Percentiles rank a stretch among this genome's conserved stretches.
phyloP scores from a whole-genome alignment of 2,329 filamentous ascomycete genomes.

The Colletotrichum endophyticum region DNA sequence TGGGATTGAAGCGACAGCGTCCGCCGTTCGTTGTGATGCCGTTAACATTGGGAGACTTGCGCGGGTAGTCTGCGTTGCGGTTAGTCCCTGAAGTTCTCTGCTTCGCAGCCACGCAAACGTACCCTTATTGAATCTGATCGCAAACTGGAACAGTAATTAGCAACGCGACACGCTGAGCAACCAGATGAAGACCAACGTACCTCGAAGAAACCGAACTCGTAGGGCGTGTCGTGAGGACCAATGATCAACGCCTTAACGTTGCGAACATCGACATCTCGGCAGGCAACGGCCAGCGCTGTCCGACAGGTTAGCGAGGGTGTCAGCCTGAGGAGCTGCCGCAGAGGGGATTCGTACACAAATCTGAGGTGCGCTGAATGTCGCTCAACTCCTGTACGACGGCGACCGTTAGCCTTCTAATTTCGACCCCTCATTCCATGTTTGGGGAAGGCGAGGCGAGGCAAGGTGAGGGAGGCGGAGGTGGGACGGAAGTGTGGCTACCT shows the following conservation, averaged over 20 bases:
- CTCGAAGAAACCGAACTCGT: constrained; percentile 98
- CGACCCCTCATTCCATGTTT: background rate
- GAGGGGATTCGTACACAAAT: constrained; percentile 70
- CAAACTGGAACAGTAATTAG: constrained; percentile 61
- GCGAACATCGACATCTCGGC: constrained; percentile 85
- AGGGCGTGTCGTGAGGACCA: constrained; percentile 91
- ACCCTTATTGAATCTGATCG: constrained; percentile 79
- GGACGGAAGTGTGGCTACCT: constrained; percentile 55
- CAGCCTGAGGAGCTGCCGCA: background rate
- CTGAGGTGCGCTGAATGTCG: constrained; percentile 81
- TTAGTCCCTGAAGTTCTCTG: background rate
- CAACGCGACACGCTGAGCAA: background rate
- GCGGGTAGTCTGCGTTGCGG: constrained; percentile 75
- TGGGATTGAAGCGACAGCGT: constrained; percentile 90
- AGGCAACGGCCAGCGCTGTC: constrained; percentile 83
- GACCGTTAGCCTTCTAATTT: constrained; percentile 4
- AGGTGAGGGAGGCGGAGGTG: background rate
- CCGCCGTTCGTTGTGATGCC: constrained; percentile 89
- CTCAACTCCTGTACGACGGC: constrained; percentile 71
- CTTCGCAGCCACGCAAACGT: background rate
- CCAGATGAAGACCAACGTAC: constrained; percentile 48
- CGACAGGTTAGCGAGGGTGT: constrained; percentile 1
- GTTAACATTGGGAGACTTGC: constrained; percentile 64
- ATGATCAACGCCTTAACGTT: constrained; percentile 88
- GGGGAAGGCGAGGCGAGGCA: background rate